Conservation (phyloP, 345 rosid genomes). For the Syzygium aromaticum region DNA sequence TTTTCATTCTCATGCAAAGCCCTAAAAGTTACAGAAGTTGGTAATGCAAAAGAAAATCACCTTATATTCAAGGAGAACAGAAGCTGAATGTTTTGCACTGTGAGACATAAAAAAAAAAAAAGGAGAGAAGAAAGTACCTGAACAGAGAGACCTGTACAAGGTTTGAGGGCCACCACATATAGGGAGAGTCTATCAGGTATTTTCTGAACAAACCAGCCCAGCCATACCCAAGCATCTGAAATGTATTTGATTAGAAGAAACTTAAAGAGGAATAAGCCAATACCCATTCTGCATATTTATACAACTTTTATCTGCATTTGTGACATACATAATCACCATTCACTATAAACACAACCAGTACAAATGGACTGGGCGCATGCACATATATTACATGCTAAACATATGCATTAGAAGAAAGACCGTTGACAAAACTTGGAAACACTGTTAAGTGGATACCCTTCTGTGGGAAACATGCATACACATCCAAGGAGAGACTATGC, state of each 20-base stretch:
- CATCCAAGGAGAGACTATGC: neutral
- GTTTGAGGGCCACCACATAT: conserved; percentile 45
- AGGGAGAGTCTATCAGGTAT: conserved; percentile 37
- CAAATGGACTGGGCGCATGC: neutral
- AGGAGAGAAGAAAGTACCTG: conserved; percentile 9
- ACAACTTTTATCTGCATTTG: neutral
- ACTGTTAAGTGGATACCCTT: neutral
- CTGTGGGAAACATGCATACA: neutral
- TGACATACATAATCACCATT: neutral
- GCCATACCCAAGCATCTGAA: conserved; percentile 26
- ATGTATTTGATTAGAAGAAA: neutral
- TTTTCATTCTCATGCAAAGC: conserved; percentile 42
- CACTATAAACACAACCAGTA: neutral
- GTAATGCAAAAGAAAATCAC: neutral
- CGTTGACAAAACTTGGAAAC: neutral
- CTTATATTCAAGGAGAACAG: neutral
- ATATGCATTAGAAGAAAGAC: neutral
- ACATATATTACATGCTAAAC: neutral
- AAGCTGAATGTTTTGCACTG: neutral
- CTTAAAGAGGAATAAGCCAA: neutral
- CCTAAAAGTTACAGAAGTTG: conserved; percentile 6
- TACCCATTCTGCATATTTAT: neutral
- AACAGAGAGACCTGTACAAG: conserved; percentile 51
- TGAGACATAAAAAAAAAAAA: neutral
- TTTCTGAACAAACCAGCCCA: conserved; percentile 42